Percentiles rank a stretch among this genome's conserved stretches.
Evolutionary conservation across 495 filamentous ascomycete species (phyloP).

Genomic region (Pyrenopolyporus hunteri): DNA sequence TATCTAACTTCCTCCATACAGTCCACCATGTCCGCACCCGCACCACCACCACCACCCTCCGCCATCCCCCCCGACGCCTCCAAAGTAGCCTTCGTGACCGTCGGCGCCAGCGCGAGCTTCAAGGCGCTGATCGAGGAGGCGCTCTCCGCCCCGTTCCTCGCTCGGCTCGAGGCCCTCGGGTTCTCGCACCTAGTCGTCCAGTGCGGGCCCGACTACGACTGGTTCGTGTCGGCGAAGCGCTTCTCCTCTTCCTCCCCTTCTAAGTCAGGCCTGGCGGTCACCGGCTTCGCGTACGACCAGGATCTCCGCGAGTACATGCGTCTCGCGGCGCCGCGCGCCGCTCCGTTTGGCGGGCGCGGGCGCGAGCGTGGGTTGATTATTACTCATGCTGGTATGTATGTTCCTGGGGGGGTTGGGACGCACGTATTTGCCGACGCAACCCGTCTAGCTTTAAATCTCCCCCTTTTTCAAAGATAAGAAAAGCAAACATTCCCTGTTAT

Average conservation of each 20-base stretch:
- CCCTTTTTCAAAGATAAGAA: no score
- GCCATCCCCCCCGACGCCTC: background rate
- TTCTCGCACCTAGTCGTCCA: slow-evolving; percentile 77
- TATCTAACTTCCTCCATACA: no score
- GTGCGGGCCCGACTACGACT: slow-evolving; percentile 65
- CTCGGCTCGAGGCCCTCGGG: slow-evolving; percentile 54
- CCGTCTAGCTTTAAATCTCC: no score
- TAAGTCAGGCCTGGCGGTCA: slow-evolving; percentile 20
- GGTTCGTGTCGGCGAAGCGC: slow-evolving; percentile 33
- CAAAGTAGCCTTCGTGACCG: slow-evolving; percentile 69
- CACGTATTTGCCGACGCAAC: no score
- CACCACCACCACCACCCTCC: background rate
- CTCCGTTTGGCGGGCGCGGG: background rate
- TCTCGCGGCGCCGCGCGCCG: background rate
- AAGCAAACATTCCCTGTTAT: no score
- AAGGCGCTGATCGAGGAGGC: slow-evolving; percentile 68
- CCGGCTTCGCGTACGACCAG: slow-evolving; percentile 32
- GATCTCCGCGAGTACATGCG: slow-evolving; percentile 3
- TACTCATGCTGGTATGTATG: slow-evolving; percentile 78
- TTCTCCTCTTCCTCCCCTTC: no score
- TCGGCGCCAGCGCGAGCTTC: slow-evolving; percentile 91
- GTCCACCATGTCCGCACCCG: no score
- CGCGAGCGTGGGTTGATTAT: slow-evolving; percentile 68
- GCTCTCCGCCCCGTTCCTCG: slow-evolving; percentile 65
- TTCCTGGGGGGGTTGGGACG: background rate